A percentile compares a stretch with the other conserved stretches of the same genome.
Evolutionary conservation across 164 flowering plant species (phyloP).

Genomic region (Malania oleifera): DNA sequence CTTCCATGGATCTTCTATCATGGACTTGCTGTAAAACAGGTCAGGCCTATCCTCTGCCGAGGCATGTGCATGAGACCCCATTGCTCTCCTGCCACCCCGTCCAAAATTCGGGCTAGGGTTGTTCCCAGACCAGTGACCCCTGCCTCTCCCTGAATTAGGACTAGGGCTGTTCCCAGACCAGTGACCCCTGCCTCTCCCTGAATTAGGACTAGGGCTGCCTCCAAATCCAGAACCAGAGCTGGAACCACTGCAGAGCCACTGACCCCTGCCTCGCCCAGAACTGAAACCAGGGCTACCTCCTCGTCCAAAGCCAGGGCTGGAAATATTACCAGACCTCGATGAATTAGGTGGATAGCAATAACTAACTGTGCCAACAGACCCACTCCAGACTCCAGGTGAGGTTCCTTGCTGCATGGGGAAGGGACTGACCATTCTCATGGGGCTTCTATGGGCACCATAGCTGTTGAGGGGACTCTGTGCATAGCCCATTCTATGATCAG

Average conservation of each 20-base stretch:
- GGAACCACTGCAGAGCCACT: too few relatives aligned
- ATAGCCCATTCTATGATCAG: background rate
- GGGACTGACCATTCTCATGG: background rate
- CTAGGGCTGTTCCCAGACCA: too few relatives aligned
- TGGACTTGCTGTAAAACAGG: background rate
- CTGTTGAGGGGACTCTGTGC: background rate
- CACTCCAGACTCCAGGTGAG: background rate
- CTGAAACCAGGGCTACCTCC: too few relatives aligned
- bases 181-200: conserved; percentile 1
- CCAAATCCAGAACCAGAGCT: too few relatives aligned
- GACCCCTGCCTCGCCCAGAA: too few relatives aligned
- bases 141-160: background rate
- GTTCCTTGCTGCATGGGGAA: background rate
- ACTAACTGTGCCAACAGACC: background rate
- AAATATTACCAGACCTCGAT: background rate
- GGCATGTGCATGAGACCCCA: background rate
- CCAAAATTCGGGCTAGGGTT: background rate
- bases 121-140: background rate
- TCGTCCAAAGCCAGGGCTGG: background rate
- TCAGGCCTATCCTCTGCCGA: background rate
- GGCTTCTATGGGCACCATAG: background rate
- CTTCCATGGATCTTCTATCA: conserved; percentile 6
- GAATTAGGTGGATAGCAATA: background rate
- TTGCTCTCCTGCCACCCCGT: background rate
- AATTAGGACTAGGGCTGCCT: background rate